Conservation (phyloP, 129 eudicot genomes). For the Cynara cardunculus region DNA sequence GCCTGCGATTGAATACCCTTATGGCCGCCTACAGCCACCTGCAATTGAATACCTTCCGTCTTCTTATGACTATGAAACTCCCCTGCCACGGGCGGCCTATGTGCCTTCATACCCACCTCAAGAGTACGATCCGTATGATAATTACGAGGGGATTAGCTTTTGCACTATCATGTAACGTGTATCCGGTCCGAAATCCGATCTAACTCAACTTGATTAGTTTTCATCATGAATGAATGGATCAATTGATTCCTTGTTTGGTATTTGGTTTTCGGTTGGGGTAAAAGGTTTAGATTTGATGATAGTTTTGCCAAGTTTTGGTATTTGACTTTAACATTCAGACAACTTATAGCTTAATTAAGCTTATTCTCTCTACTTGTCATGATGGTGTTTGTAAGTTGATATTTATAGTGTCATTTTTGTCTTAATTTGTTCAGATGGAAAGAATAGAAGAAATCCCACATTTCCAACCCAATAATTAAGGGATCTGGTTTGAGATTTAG, state of each 20-base stretch:
- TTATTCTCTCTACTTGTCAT: too few species aligned
- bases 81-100: conserved; percentile 14
- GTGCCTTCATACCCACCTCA: conserved; percentile 33
- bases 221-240: neutral
- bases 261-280: neutral
- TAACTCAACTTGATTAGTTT: neutral
- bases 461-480: too few species aligned
- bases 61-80: conserved; percentile 8
- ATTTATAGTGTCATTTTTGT: too few species aligned
- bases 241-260: neutral
- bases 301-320: neutral
- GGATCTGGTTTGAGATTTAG: too few species aligned
- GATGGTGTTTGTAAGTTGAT: too few species aligned
- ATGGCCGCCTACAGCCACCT: neutral
- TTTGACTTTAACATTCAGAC: neutral
- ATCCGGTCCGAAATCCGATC: neutral
- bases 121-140: conserved; percentile 12
- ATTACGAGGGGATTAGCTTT: conserved; percentile 22
- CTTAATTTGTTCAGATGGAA: too few species aligned
- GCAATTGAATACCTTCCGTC: neutral
- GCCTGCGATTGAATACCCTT: neutral
- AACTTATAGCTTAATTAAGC: neutral
- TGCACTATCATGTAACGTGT: conserved; percentile 28
- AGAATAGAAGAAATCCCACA: too few species aligned
- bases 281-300: neutral